Conservation (phyloP, 2,329 filamentous ascomycete genomes). For the Aureobasidium sp. region DNA sequence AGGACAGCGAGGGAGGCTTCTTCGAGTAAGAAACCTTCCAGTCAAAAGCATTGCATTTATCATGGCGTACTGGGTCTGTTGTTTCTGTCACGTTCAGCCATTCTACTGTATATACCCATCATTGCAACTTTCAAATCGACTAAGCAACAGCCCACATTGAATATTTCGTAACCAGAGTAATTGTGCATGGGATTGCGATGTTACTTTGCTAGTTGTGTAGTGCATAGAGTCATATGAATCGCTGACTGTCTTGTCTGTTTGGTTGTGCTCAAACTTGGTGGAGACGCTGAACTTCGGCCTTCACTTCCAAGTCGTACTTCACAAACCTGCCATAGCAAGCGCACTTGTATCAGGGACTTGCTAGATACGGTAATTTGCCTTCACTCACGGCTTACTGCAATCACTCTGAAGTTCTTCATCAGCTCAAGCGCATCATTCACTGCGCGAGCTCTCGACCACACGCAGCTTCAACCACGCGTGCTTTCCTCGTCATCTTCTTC, state of each 20-base stretch:
- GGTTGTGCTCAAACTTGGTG: not conserved
- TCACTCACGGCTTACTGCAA: not conserved
- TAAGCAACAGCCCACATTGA: not conserved
- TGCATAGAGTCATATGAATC: not conserved
- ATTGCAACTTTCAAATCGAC: not conserved
- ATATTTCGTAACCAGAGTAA: too few relatives aligned
- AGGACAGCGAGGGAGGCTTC: conserved; percentile 29
- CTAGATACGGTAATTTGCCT: not conserved
- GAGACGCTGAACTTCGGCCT: not conserved
- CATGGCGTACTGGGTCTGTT: not conserved
- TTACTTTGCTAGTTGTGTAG: not conserved
- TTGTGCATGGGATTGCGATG: too few relatives aligned
- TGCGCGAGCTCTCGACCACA: not conserved
- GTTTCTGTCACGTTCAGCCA: not conserved
- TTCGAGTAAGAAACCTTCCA: conserved; percentile 19
- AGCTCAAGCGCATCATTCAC: not conserved
- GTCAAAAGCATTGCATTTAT: not conserved
- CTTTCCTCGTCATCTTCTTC: not conserved
- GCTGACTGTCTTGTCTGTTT: not conserved
- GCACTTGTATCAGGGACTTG: not conserved
- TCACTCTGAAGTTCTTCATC: not conserved
- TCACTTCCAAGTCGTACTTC: not conserved
- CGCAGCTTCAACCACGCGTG: conserved; percentile 4
- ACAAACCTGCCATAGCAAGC: not conserved
- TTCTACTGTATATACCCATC: conserved; percentile 5